Percentiles rank a stretch among this genome's conserved stretches.
Evolutionary conservation across 2,329 filamentous ascomycete genomes (phyloP).

Genomic region (Penicillium sclerotigenum): DNA sequence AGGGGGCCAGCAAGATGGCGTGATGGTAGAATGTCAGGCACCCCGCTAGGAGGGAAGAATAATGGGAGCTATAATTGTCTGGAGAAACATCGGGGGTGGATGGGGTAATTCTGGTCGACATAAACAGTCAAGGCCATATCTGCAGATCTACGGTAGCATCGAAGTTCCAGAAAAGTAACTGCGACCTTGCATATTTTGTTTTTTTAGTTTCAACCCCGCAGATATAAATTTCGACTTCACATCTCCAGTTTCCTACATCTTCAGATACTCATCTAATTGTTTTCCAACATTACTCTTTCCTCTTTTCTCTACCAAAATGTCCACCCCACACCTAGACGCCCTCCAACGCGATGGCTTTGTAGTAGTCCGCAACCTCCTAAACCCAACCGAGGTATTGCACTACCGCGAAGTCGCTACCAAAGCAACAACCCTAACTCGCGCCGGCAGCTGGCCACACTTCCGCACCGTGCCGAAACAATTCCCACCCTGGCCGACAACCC

Average conservation of each 20-base stretch:
- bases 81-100: no score
- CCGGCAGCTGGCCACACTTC: conserved; percentile 75
- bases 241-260: background rate
- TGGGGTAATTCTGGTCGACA: no score
- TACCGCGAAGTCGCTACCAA: conserved; percentile 60
- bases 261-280: background rate
- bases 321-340: conserved; percentile 46
- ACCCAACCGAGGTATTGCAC: conserved; percentile 51
- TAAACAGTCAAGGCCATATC: no score
- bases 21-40: no score
- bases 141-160: conserved; percentile 21
- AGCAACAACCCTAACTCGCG: conserved; percentile 60
- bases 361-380: conserved; percentile 63
- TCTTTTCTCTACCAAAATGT: conserved; percentile 10
- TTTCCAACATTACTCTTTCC: background rate
- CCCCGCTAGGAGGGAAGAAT: no score
- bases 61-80: no score
- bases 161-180: background rate
- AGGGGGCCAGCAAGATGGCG: no score
- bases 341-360: conserved; percentile 75
- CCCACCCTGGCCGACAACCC: conserved; percentile 71
- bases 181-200: background rate
- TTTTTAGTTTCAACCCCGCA: background rate
- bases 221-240: conserved; percentile 3
- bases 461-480: conserved; percentile 87